Evolutionary conservation across 2,329 filamentous ascomycete species (phyloP).

Genomic region (Coleophoma cylindrospora): DNA sequence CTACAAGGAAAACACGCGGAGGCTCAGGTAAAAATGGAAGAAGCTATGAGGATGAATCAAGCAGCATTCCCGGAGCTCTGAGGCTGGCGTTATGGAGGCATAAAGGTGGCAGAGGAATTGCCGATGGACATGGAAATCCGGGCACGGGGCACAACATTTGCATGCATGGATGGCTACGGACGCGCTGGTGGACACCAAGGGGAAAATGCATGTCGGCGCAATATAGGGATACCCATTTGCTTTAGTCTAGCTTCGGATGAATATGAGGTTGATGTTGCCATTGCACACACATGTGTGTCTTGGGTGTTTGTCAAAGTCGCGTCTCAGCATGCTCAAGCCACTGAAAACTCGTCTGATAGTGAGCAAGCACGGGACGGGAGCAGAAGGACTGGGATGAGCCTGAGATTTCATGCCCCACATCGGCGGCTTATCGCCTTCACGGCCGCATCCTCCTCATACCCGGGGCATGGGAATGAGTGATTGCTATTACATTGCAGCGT

Average conservation of each 20-base stretch:
- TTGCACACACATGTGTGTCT: too few relatives aligned
- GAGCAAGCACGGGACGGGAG: too few relatives aligned
- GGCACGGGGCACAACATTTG: background rate
- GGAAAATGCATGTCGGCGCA: constrained; percentile 2
- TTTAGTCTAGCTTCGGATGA: constrained; percentile 1
- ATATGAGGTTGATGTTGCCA: too few relatives aligned
- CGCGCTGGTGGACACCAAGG: constrained; percentile 1
- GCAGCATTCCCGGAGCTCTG: constrained; percentile 11
- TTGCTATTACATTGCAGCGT: too few relatives aligned
- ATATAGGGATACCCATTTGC: constrained; percentile 16
- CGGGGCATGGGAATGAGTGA: too few relatives aligned
- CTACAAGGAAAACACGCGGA: constrained; percentile 60
- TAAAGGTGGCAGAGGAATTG: background rate
- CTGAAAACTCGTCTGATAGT: too few relatives aligned
- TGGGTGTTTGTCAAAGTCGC: too few relatives aligned
- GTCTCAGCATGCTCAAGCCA: too few relatives aligned
- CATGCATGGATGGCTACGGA: constrained; percentile 1
- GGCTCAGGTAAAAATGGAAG: constrained; percentile 37
- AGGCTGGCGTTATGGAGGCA: background rate
- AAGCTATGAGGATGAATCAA: constrained; percentile 29
- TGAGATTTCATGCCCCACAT: too few relatives aligned
- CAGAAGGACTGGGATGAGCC: too few relatives aligned
- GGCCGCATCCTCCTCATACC: too few relatives aligned
- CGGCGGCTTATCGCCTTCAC: too few relatives aligned
- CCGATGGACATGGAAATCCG: background rate